Base-by-base conservation (phyloP, 2,329 filamentous ascomycete genomes). In the Pyricularia grisea region DNA sequence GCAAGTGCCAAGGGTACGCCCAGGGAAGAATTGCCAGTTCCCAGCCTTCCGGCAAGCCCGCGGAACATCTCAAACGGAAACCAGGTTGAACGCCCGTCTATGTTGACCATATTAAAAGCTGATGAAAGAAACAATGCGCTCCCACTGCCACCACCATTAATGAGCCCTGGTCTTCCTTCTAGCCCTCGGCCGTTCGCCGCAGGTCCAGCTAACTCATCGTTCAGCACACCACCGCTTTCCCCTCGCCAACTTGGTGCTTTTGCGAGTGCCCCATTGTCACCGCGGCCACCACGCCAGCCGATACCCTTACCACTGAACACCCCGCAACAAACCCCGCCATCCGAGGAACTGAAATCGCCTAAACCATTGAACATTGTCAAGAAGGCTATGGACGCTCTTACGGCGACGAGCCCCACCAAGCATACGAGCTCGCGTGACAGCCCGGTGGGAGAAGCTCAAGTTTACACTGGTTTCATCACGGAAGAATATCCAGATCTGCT, bases 401-500 rank as follows among this genome's bases (percentile, higher is more conserved):
- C 68, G 66, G 69, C 76, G 69, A 72, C 74, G 55, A 71, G 77
- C 70, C 74, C 78, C 64, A 76, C 75, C 4, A 74, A 76, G 66
- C 20, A 20, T 7, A 50, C 42, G 42, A 75, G 72, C 66, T 79
- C 74, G 69, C 76, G 74, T 11, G 78, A 78, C 9, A 83, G 79
- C 70, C 79, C 81, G 1, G 74, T 75, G 0, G 81, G 81, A 71
- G 82, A 81, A 64, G 50, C 55, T 9, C 87, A 65, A 33, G 61
- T 97, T 27, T 96, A 89, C 77, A 90, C 85, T 73, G 93, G 93
- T 0, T 85, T 97, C 27, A 84, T 93, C 5, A 93, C 91, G 0
- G 93, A 97, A 0, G 92, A 97, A 72, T 94, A 93, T 76, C 93
- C 94, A 0, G 91, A 92, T 71, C 84, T 98, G 9, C 81, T 98